Percentiles rank a stretch among this genome's conserved stretches.
Evolutionary conservation across 164 flowering plant species (phyloP).

Genomic region (Dillenia suffruticosa): DNA sequence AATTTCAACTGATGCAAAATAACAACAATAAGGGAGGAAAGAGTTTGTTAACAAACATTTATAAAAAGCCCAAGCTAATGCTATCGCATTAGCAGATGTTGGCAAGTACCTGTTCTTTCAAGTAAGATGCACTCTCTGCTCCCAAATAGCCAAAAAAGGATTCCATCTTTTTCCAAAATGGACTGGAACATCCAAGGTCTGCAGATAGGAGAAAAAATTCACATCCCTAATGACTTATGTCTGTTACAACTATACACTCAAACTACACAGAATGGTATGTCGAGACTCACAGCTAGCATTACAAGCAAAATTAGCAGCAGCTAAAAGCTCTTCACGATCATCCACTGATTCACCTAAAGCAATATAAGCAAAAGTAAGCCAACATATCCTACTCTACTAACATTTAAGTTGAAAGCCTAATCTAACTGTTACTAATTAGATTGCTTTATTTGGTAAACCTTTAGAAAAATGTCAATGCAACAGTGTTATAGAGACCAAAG

Average conservation of each 20-base stretch:
- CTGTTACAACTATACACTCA: no score
- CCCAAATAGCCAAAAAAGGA: constrained; percentile 43
- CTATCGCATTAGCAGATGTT: background rate
- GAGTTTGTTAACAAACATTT: background rate
- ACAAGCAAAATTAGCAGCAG: constrained; percentile 52
- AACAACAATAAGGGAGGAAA: background rate
- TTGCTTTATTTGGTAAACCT: no score
- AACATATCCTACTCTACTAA: no score
- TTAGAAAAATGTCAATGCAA: no score
- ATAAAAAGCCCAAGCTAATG: background rate
- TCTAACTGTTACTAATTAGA: no score
- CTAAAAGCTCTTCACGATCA: constrained; percentile 58
- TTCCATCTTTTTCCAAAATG: constrained; percentile 81
- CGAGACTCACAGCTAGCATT: constrained; percentile 32
- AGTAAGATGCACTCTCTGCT: constrained; percentile 41
- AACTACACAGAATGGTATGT: no score
- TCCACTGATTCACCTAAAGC: constrained; percentile 57
- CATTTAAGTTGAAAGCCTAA: no score
- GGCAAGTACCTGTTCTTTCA: constrained; percentile 55
- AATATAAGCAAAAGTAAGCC: background rate
- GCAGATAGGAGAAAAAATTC: constrained; percentile 11
- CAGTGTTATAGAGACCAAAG: no score
- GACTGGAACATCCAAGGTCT: constrained; percentile 55
- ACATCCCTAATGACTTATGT: background rate
- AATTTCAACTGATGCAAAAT: constrained; percentile 20